Evolutionary conservation across 257 asterid genomes (phyloP), one percentile per base, ranked within the genome.

Genomic region (Schizonepeta tenuifolia): DNA sequence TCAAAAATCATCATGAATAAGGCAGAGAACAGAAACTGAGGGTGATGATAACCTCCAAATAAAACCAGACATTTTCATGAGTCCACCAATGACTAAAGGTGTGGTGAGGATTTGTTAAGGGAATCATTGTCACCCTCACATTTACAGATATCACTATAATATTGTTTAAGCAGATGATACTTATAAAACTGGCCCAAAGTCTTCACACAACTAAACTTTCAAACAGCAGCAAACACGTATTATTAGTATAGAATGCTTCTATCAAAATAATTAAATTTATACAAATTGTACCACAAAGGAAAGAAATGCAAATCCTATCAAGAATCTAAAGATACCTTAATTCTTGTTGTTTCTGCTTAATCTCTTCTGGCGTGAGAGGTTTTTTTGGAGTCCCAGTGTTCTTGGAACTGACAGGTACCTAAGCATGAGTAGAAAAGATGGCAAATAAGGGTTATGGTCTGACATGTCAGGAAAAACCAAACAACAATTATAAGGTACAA

Each of bases 341-440:
- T 86, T 92, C 98, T 46, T 85, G 76, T 60, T 80, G 94, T 76
- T 92, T 95, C 78, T 70, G 77, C 80, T 84, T 84, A 77, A 87
- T 77, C 82, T 92, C 98, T 77, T 92, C 97, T 18, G 96, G 91
- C 43, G 98, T 92, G 67, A 92, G 96, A 59, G 90, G 77, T 57
- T 83, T 85, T 77, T 86, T 92, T 51, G 91, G 83, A 76, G 89
- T 84, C 86, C 75, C 96, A 41, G 62, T 58, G 33, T 86, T 85
- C 73, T 81, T 82, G 69, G 88, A 72, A 81, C 79, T 81, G 64
- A 68, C 87, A 64, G 97, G 85, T 66, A 88, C 96, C 99, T 94
- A 78, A 46, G 56, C 26, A 81, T 15, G 28, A 71, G 72, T 33
- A 64, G 35, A 62, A 62, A 55, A 61, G 62, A 72, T 56, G 22